Percentiles rank a stretch among this genome's conserved stretches.
Conservation (phyloP, 768 basidiomycete species). For the Trametes sanguinea region DNA sequence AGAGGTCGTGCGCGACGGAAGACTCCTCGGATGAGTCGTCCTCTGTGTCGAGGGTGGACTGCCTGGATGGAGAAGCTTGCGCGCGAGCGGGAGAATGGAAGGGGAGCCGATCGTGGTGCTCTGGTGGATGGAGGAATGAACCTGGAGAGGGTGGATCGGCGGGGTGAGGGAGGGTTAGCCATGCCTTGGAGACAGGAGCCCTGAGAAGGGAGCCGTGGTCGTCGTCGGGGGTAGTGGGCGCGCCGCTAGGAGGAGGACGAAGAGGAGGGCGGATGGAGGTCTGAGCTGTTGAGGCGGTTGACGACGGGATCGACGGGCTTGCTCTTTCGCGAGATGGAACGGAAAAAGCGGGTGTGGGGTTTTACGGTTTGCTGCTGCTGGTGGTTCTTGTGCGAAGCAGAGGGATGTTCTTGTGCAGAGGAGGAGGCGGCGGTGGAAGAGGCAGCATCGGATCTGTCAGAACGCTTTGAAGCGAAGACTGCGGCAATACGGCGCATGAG, state of each 20-base stretch:
- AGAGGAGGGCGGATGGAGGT: conserved; percentile 32
- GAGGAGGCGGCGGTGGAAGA: conserved; percentile 25
- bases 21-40: conserved; percentile 23
- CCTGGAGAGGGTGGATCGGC: conserved; percentile 15
- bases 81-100: conserved; percentile 11
- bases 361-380: conserved; percentile 16
- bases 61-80: conserved; percentile 9
- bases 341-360: conserved; percentile 29
- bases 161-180: conserved; percentile 11
- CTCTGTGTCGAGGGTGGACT: conserved; percentile 20
- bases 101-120: conserved; percentile 6
- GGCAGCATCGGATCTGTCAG: conserved; percentile 42
- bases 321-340: conserved; percentile 32
- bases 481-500: conserved; percentile 45
- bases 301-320: conserved; percentile 31
- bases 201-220: conserved; percentile 19
- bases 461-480: conserved; percentile 48
- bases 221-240: conserved; percentile 60
- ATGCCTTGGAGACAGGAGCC: conserved; percentile 19
- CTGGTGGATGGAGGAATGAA: conserved; percentile 16
- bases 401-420: conserved; percentile 15
- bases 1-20: conserved; percentile 16
- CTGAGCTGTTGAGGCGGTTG: conserved; percentile 36
- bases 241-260: conserved; percentile 65
- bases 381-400: conserved; percentile 2